Base-by-base conservation (phyloP, 495 filamentous ascomycete species). In the Haplographium delicatum region DNA sequence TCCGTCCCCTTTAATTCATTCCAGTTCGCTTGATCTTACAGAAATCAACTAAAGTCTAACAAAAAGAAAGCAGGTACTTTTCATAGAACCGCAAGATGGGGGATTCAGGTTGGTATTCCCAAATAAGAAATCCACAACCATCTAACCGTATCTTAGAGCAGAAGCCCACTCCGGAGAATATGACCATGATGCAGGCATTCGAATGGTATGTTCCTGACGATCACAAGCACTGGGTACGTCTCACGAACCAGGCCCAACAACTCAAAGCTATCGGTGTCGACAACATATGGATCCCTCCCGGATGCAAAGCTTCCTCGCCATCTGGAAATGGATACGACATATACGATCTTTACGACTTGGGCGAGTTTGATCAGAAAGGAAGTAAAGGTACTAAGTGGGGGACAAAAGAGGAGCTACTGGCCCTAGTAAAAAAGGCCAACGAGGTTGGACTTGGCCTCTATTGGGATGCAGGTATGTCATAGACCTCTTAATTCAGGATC, bases 351-450 rank as follows among this genome's bases (percentile, higher is more conserved):
- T 89, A 84, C 55, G 85, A 89, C 46, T 64, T 88, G 19, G 85
- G 85, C 27, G 85, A 89, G 57, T 89, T 88, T 56, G 76, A 88
- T 56, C 85, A 88, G 56, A 87, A 88, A 55, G 81, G 81, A 30
- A 60, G 66, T 1, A 62, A 70, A 9, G 67, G 68, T n/a, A 87
- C 84, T 15, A 86, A 87, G 67, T 89, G 83, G 83, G 85, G 85
- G n/a, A 73, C 68, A 16, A 83, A 78, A 50, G 72, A 75, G 18
- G 81, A 88, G 31, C 64, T 89, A 16, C 51, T 79, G n/a, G 62
- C 67, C 6, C 60, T 90, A 34, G 62, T 68, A 5, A 58, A 63
- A 18, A 62, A 66, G 16, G 80, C 81, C 0, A 71, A 75, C 41
- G 61, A 72, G n/a, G 44, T 72, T 22, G 73, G 72, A 1, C 68